These are phyloP conservation scores for Termitomyces sp. DNA, from an alignment of 1,284 basidiomycete species.

Conservation along the genomic window DNA sequence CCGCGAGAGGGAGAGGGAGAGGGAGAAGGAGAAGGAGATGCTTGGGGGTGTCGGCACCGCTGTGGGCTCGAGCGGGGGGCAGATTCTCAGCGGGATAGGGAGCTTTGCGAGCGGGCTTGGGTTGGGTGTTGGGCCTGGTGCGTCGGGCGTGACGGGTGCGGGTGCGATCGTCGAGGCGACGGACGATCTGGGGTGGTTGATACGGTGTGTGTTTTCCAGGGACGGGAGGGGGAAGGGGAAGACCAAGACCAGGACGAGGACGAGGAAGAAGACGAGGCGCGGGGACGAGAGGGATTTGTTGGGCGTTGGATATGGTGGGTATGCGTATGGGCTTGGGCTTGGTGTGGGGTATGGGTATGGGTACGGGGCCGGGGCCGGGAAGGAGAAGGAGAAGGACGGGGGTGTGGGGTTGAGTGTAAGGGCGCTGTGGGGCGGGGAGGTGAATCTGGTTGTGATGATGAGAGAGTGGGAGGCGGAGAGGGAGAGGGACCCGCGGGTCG, in stretches of 20 bases:
- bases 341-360: slow-evolving; percentile 19
- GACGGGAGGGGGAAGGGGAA: slow-evolving; percentile 29
- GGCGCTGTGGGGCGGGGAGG: slow-evolving; percentile 37
- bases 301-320: slow-evolving; percentile 18
- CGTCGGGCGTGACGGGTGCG: slow-evolving; percentile 16
- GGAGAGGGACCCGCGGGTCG: not conserved
- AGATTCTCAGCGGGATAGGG: slow-evolving; percentile 34
- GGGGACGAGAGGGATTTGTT: slow-evolving; percentile 23
- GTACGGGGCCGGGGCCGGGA: slow-evolving; percentile 28
- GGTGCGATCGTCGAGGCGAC: slow-evolving; percentile 41
- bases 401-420: slow-evolving; percentile 32
- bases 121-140: slow-evolving; percentile 26
- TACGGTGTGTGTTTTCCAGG: slow-evolving; percentile 25
- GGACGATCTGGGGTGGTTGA: slow-evolving; percentile 38
- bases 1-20: slow-evolving; percentile 6
- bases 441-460: slow-evolving; percentile 28
- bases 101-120: slow-evolving; percentile 36
- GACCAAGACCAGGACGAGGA: slow-evolving; percentile 20
- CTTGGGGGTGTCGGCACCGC: slow-evolving; percentile 8
- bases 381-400: slow-evolving; percentile 32
- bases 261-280: slow-evolving; percentile 33
- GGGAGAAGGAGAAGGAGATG: slow-evolving; percentile 8
- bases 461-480: slow-evolving; percentile 30
- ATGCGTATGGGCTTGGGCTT: slow-evolving; percentile 19
- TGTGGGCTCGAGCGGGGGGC: slow-evolving; percentile 19